phyloP scores from a whole-genome alignment of 352 stramenopile species.

The Globisporangium paddicum region DNA sequence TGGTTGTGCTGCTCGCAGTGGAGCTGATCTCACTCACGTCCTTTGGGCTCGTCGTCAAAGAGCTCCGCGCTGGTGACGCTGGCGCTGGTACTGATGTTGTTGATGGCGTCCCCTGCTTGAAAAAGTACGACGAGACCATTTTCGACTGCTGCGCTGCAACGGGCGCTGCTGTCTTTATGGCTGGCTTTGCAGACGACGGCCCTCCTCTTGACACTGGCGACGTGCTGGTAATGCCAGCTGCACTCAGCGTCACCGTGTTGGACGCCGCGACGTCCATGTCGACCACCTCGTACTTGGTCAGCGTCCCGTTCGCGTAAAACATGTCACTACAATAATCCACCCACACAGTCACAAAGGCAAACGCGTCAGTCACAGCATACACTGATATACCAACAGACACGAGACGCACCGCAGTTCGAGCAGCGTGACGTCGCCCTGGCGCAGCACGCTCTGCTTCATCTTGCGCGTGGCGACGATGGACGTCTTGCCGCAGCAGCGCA shows the following conservation, averaged over 20 bases:
- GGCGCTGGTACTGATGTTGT: too few species aligned
- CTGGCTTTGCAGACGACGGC: neutral
- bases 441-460: constrained; percentile 71
- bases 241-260: constrained; percentile 24
- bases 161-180: neutral
- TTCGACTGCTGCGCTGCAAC: constrained; percentile 3
- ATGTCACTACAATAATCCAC: constrained; percentile 29
- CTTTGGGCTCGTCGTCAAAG: constrained; percentile 19
- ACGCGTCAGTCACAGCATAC: too few species aligned
- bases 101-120: constrained; percentile 8
- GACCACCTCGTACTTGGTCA: constrained; percentile 83
- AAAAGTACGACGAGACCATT: constrained; percentile 42
- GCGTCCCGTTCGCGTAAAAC: constrained; percentile 80
- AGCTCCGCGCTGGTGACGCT: neutral
- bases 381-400: too few species aligned
- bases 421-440: constrained; percentile 66
- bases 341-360: neutral
- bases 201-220: neutral
- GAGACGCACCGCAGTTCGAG: constrained; percentile 40
- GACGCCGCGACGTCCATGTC: constrained; percentile 29
- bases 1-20: constrained; percentile 3
- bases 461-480: constrained; percentile 69
- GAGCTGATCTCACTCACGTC: constrained; percentile 24
- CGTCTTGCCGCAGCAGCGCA: constrained; percentile 75
- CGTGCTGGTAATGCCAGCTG: constrained; percentile 8